phyloP scores from a whole-genome alignment of 1,284 basidiomycete genomes.

The Trametes versicolor region DNA sequence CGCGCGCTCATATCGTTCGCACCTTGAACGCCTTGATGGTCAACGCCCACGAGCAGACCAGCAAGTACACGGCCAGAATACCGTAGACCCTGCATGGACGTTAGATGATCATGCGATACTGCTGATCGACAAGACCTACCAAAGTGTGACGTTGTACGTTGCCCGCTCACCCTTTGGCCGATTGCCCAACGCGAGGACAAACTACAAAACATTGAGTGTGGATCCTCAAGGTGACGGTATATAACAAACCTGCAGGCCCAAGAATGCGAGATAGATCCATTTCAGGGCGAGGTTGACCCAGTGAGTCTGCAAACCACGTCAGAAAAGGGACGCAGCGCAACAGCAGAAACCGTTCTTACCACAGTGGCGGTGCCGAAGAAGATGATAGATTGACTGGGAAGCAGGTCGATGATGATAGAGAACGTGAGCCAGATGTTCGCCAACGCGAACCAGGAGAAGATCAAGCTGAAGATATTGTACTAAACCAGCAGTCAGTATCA shows the following conservation, averaged over 20 bases:
- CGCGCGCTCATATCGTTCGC: slow-evolving; percentile 36
- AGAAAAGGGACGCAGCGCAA: not conserved
- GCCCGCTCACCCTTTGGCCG: slow-evolving; percentile 93
- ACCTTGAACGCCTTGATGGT: slow-evolving; percentile 84
- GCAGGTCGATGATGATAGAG: slow-evolving; percentile 93
- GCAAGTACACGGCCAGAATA: slow-evolving; percentile 80
- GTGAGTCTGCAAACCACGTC: slow-evolving; percentile 68
- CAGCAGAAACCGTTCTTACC: slow-evolving; percentile 53
- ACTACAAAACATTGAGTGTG: slow-evolving; percentile 52
- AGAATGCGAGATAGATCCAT: slow-evolving; percentile 90
- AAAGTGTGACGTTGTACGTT: slow-evolving; percentile 86
- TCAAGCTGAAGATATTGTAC: slow-evolving; percentile 83
- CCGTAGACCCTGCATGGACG: slow-evolving; percentile 73
- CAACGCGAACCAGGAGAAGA: slow-evolving; percentile 93
- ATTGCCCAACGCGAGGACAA: slow-evolving; percentile 95
- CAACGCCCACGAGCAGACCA: slow-evolving; percentile 87
- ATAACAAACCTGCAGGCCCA: slow-evolving; percentile 69
- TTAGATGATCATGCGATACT: not conserved
- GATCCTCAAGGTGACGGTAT: not conserved
- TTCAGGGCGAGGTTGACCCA: slow-evolving; percentile 89
- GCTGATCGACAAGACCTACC: slow-evolving; percentile 51
- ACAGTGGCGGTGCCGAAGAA: slow-evolving; percentile 75
- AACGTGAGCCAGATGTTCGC: slow-evolving; percentile 97
- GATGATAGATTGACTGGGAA: slow-evolving; percentile 71
- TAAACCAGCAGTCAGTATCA: slow-evolving; percentile 40